Percentiles rank a stretch among this genome's conserved stretches.
Evolutionary conservation across 345 rosid species (phyloP).

Genomic region (Melastoma malabathricum): DNA sequence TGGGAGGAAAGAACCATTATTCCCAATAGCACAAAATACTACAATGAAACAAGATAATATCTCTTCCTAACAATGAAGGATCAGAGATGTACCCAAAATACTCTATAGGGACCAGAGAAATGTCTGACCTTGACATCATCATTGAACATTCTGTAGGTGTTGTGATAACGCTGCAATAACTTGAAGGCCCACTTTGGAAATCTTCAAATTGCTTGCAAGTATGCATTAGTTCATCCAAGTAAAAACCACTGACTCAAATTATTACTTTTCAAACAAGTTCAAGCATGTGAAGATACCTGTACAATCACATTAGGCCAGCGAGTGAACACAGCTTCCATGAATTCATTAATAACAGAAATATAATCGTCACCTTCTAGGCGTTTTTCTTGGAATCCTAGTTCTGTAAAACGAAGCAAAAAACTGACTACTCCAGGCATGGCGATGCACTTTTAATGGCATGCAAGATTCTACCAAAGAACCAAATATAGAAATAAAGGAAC

Average conservation of each 20-base stretch:
- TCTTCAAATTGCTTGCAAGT: constrained; percentile 71
- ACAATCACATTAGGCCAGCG: constrained; percentile 98
- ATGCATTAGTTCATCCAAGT: constrained; percentile 2
- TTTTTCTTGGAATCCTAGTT: constrained; percentile 81
- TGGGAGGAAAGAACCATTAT: no score
- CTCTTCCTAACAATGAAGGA: background rate
- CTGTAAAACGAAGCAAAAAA: constrained; percentile 17
- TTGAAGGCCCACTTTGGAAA: constrained; percentile 99
- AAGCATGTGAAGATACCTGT: constrained; percentile 40
- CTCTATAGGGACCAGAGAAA: constrained; percentile 12
- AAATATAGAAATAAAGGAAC: no score
- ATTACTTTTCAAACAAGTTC: no score
- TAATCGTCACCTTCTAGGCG: constrained; percentile 85
- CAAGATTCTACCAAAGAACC: no score
- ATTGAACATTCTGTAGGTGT: constrained; percentile 77
- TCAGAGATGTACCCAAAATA: no score
- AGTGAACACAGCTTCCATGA: constrained; percentile 96
- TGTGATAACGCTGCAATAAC: constrained; percentile 81
- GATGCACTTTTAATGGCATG: no score
- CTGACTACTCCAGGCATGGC: background rate
- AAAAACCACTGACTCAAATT: no score
- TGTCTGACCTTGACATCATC: constrained; percentile 99
- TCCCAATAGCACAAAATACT: no score
- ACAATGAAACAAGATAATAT: no score
- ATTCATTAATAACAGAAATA: constrained; percentile 68